These are phyloP conservation scores for Cinnamomum micranthum DNA, from an alignment of 164 flowering plant species.

Conservation along the genomic window DNA sequence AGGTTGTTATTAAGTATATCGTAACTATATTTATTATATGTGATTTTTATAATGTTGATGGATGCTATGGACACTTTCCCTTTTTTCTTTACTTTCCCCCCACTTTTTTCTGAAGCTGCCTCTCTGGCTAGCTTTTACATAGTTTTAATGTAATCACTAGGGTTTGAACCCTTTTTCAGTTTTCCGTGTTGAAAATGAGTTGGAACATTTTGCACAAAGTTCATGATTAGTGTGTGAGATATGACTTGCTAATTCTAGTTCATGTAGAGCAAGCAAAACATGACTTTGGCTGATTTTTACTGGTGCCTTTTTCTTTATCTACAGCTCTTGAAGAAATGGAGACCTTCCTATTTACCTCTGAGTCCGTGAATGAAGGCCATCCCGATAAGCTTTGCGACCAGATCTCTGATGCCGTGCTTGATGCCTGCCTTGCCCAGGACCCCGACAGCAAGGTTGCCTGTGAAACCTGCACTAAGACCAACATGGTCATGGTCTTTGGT, in stretches of 20 bases:
- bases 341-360: constrained; percentile 66
- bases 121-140: too few species aligned
- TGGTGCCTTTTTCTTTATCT: background rate
- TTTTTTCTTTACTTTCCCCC: background rate
- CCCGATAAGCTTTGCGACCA: constrained; percentile 78
- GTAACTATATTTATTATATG: background rate
- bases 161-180: background rate
- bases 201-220: too few species aligned
- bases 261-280: background rate
- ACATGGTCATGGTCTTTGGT: constrained; percentile 72
- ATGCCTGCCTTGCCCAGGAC: constrained; percentile 66
- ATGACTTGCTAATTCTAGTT: too few species aligned
- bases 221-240: background rate
- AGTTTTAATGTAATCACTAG: too few species aligned
- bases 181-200: background rate
- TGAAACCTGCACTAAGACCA: constrained; percentile 67
- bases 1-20: too few species aligned
- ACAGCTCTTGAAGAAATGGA: constrained; percentile 31
- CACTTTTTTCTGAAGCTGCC: too few species aligned
- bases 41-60: background rate
- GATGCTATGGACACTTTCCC: background rate
- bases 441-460: constrained; percentile 78
- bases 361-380: constrained; percentile 75
- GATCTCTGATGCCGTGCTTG: constrained; percentile 72
- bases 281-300: background rate